phyloP scores from a whole-genome alignment of 1,139 yeast genomes.

The Williopsis jadinii region DNA sequence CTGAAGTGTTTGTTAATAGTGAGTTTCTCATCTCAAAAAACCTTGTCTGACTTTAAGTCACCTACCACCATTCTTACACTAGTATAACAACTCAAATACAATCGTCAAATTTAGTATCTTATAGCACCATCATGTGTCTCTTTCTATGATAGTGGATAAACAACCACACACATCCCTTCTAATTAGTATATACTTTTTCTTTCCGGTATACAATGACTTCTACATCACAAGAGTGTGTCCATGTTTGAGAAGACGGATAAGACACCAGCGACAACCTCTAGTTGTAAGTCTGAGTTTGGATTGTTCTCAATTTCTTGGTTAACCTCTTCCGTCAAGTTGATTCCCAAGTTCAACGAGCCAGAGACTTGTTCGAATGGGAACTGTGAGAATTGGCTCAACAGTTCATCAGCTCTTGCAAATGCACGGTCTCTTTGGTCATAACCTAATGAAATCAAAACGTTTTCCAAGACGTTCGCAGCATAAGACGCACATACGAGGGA shows the following conservation, averaged over 20 bases:
- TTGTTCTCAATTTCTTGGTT: constrained; percentile 52
- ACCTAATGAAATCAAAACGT: constrained; percentile 69
- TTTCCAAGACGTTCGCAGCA: constrained; percentile 95
- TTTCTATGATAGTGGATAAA: too few relatives aligned
- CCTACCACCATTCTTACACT: too few relatives aligned
- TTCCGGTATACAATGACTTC: too few relatives aligned
- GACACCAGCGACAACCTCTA: constrained; percentile 91
- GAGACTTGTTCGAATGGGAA: constrained; percentile 65
- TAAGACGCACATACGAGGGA: constrained; percentile 84
- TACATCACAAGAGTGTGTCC: constrained; percentile 34
- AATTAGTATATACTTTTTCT: background rate
- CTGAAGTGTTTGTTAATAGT: constrained; percentile 7
- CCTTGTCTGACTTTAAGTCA: background rate
- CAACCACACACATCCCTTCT: background rate
- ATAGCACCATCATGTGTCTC: too few relatives aligned
- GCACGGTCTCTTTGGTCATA: constrained; percentile 93
- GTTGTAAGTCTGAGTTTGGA: constrained; percentile 57
- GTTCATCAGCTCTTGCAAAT: constrained; percentile 86
- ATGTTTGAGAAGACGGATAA: constrained; percentile 40
- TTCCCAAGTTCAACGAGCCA: constrained; percentile 65
- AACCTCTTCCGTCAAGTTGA: constrained; percentile 67
- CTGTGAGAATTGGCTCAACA: constrained; percentile 74
- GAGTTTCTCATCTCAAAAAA: constrained; percentile 6
- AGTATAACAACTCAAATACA: too few relatives aligned
- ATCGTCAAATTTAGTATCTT: too few relatives aligned